phyloP scores from a whole-genome alignment of 2,329 filamentous ascomycete genomes.

The Ramularia endophylla region DNA sequence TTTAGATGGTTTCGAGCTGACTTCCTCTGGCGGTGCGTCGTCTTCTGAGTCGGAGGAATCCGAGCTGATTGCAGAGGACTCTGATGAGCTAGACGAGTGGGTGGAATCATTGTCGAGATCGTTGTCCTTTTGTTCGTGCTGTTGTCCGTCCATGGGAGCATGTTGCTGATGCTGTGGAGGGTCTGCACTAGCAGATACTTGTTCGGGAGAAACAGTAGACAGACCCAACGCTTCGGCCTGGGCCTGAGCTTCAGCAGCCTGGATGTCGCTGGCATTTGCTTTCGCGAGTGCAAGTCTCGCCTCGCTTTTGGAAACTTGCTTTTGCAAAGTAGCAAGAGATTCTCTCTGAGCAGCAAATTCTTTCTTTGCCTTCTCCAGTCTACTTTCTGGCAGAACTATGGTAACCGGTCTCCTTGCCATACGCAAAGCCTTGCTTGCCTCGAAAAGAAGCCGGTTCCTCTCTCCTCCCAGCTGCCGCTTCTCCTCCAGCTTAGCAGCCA shows the following conservation, averaged over 20 bases:
- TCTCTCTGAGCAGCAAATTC: constrained; percentile 13
- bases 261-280: background rate
- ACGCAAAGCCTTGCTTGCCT: constrained; percentile 15
- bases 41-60: constrained; percentile 24
- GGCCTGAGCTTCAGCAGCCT: background rate
- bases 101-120: constrained; percentile 2
- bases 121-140: constrained; percentile 14
- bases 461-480: constrained; percentile 26
- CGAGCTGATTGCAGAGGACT: constrained; percentile 27
- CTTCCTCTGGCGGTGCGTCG: constrained; percentile 34
- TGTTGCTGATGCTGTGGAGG: no score
- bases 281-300: constrained; percentile 3
- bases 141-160: no score
- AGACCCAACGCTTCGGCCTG: background rate
- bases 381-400: background rate
- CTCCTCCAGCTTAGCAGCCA: constrained; percentile 47
- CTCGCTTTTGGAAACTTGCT: constrained; percentile 21
- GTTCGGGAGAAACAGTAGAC: background rate
- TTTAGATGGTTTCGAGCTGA: constrained; percentile 30
- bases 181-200: background rate
- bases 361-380: constrained; percentile 13
- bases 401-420: constrained; percentile 1
- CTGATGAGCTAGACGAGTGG: constrained; percentile 21
- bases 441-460: constrained; percentile 29
- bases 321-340: constrained; percentile 31